Base-by-base conservation (phyloP, 305 asterid genomes). In the Solanum chacoense region DNA sequence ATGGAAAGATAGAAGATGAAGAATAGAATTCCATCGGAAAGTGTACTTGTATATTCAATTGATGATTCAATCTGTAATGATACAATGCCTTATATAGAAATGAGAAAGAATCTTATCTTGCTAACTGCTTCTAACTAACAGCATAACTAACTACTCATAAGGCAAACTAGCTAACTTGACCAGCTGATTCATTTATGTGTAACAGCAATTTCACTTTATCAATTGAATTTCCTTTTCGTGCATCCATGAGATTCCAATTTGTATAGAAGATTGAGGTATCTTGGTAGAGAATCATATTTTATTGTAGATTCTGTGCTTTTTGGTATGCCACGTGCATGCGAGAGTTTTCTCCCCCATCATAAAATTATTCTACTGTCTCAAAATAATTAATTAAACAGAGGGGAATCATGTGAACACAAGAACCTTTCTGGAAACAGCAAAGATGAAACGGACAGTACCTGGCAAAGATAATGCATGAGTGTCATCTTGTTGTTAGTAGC, bases 391-490 rank as follows among this genome's bases (percentile, higher is more conserved):
- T 83, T 11, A 83, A 55, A 31, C 31, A 83, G 86, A 18, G 86
- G 29, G 87, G 40, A 50, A 50, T 31, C 22, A 28, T 20, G 87
- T 50, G 87, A 83, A 20, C 40, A 50, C 9, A 11, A 45, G 72
- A 32, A 83, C 22, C 42, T 55, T 29, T 31, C n/a, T 20, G 71
- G 73, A 55, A 83, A 50, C 86, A 83, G 42, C 40, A 83, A 50
- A 83, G 11, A 87, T 31, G 36, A 45, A 74, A 11, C 22, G 50
- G 36, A 55, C 76, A 50, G 45, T 93, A 97, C 99, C 99, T 95
- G 95, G 92, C 99, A 97, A 91, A 97, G 99, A 95, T 97, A 97
- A 94, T 97, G 98, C 99, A 97, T 96, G 84, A 97, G 98, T n/a
- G 99, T 96, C 96, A 97, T 96, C 94, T 92, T 94, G 90, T 90